Evolutionary conservation across 108 stramenopile genomes (phyloP), one percentile per base, ranked within the genome.

Genomic region (Pseudonitzschia delicatissima): DNA sequence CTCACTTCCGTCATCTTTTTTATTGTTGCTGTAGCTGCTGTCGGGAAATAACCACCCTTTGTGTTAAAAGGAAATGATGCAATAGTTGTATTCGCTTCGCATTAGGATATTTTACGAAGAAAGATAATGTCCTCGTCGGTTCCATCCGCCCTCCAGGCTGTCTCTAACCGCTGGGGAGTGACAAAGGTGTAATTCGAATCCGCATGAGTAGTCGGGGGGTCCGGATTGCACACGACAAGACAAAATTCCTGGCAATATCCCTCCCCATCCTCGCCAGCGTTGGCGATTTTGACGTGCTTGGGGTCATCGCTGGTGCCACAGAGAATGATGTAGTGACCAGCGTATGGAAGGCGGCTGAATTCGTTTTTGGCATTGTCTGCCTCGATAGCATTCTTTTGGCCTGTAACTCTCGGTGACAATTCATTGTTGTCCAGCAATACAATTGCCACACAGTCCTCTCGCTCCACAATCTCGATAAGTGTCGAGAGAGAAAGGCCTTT

Each of bases 91-190:
- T n/a, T n/a, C n/a, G n/a, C n/a, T n/a, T n/a, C n/a, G n/a, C n/a
- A n/a, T n/a, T n/a, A n/a, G n/a, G 47, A 7, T 33, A 1, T 55
- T 20, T 42, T 39, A 1, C 60, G 60, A 5, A 92, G 32, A 59
- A 92, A 86, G 17, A 89, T 77, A 20, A 92, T 63, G 77, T 92
- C 91, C 57, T 87, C 75, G 62, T 92, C 91, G 9, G 91, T 92
- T 0, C 91, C 91, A 29, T 62, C 68, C 4, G 91, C 74, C 29
- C 81, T 66, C 91, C 91, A 85, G 35, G 91, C 72, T 34, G 68
- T 33, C 47, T 88, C 86, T 50, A 92, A 82, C 1, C 66, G 67
- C 23, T 26, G 35, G 27, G 82, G 77, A 13, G 76, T 57, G 2
- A 89, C 71, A 59, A 74, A 82, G 26, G 72, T 51, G 27, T 7